Evolutionary conservation across 306 rosid genomes (phyloP), one percentile per base, ranked within the genome.

Genomic region (Trichosanthes cucumerina): DNA sequence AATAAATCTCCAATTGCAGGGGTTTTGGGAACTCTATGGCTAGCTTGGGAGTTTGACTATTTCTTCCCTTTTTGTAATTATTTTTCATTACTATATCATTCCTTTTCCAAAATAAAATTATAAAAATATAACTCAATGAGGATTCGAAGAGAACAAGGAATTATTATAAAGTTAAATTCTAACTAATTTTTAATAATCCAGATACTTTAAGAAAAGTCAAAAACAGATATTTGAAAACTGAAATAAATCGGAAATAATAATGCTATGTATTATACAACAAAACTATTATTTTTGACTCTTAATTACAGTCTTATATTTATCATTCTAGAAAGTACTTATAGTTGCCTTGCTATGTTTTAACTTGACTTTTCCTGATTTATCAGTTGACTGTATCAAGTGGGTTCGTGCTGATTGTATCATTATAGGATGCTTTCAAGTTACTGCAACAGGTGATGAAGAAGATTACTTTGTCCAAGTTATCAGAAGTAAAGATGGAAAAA

Each of bases 321-420:
- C 16, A 70, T 47, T 47, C 58, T 26, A 46, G 77, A 44, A 47
- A 70, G 21, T 68, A 46, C 43, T 50, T 26, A 14, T 72, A 13
- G 59, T 47, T 71, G 7, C 43, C 16, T 47, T 71, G 7, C 43
- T 28, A 28, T 47, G 39, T 72, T 47, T 72, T 47, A 26, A 72
- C 59, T 72, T 44, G 15, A 12, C 12, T 72, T 71, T 16, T 72
- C 23, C 24, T 47, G 41, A 75, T 82, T 78, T 62, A 79, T 85
- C 92, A 92, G 98, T 95, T 85, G 98, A 95, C 89, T 88, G 90
- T 75, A 85, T 95, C 82, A 89, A 85, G 90, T 95, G 98, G 84
- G 83, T 95, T 81, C 96, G 96, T 69, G 80, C 88, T 56, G 92
- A 95, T 86, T 88, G 92, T 84, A 92, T 95, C 85, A 68, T 92